Conservation (phyloP, 140 eudicot species). For the Bidens hawaiensis region DNA sequence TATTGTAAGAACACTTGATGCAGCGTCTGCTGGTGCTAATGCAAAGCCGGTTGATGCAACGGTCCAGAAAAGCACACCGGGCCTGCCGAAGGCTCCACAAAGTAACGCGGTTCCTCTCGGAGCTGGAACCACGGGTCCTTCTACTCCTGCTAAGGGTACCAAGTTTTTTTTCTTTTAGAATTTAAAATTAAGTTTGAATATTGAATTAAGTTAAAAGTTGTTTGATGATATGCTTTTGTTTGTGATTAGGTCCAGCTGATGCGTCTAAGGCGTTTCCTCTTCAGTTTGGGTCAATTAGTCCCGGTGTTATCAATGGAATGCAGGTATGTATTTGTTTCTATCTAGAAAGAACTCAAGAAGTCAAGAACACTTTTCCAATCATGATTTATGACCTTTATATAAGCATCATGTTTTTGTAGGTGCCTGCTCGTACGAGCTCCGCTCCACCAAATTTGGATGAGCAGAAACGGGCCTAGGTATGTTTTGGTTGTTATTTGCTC, state of each 20-base stretch:
- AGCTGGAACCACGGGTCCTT: constrained; percentile 32
- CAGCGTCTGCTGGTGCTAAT: constrained; percentile 32
- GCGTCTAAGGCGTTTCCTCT: constrained; percentile 48
- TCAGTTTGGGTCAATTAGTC: constrained; percentile 83
- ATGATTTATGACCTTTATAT: no score
- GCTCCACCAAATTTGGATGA: constrained; percentile 96
- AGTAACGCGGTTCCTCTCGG: constrained; percentile 31
- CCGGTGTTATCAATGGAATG: constrained; percentile 62
- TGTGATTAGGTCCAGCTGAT: constrained; percentile 45
- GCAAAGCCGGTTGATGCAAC: constrained; percentile 42
- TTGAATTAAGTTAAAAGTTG: neutral
- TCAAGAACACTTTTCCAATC: no score
- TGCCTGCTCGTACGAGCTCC: constrained; percentile 90
- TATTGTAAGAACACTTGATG: constrained; percentile 45
- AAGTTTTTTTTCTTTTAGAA: neutral
- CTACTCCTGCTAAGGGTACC: constrained; percentile 73
- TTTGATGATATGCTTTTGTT: constrained; percentile 3
- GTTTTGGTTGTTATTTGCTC: constrained; percentile 11
- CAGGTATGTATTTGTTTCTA: constrained; percentile 36
- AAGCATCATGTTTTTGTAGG: constrained; percentile 28
- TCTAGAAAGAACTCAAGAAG: neutral
- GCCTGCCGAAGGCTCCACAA: constrained; percentile 63
- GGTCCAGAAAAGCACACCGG: constrained; percentile 44
- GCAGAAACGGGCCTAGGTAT: constrained; percentile 84
- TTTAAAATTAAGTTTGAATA: neutral